Base-by-base conservation (phyloP, 108 stramenopile genomes). In the Fistulifera pelliculosa region DNA sequence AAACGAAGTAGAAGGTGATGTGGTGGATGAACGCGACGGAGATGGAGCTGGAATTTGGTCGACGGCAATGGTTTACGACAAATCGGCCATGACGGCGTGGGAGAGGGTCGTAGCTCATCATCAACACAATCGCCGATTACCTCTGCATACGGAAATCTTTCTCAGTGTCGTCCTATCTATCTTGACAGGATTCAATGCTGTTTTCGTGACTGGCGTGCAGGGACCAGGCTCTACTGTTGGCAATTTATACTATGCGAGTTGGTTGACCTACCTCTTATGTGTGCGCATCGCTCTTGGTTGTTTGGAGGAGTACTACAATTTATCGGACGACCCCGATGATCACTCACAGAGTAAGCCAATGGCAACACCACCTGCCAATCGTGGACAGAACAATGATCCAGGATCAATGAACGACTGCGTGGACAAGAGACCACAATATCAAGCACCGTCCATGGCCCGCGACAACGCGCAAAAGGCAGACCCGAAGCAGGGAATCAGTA, bases 211-310 rank as follows among this genome's bases (percentile, higher is more conserved):
- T 24, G 69, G 61, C 15, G 67, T 76, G 14, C 66, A 69, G 25
- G 76, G 76, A 8, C 76, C 72, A 17, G 76, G 71, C n/a, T 25
- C 71, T 2, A 64, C 27, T 12, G 76, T 77, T 15, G 76, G 76
- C 10, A 73, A 77, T 54, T 42, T 77, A 2, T 77, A 77, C 56
- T 77, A 71, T 45, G 58, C 72, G 13, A 64, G 49, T 27, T 77
- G 71, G 72, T 26, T 73, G 19, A 47, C 52, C 25, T 73, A 68
- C 22, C 39, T 77, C 41, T 52, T 70, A 13, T 66, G 60, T 35
- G 24, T 77, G 12, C 63, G 72, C 18, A 60, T 77, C 21, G 54
- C 54, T 38, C 56, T 77, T 19, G 69, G 67, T n/a, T 77, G 76
- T 25, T 15, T 77, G 15, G 72, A 77, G 63, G 70, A 77, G 45